These are phyloP conservation scores for Botryotinia narcissicola DNA, from an alignment of 2,329 filamentous ascomycete genomes.

Conservation along the genomic window DNA sequence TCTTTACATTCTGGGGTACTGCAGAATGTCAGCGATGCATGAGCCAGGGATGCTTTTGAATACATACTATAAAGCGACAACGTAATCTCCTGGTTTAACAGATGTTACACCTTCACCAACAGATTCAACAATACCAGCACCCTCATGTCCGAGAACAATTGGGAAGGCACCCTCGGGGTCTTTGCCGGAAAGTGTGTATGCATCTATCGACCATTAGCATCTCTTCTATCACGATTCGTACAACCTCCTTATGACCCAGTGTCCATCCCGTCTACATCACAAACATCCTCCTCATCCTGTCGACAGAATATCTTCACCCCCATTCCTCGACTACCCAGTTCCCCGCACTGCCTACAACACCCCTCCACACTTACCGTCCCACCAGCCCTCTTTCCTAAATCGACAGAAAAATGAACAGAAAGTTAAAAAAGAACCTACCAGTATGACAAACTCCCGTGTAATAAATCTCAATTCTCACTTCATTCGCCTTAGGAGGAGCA, in stretches of 20 bases:
- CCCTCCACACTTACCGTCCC: background rate
- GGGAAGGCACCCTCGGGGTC: constrained; percentile 95
- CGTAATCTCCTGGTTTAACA: constrained; percentile 90
- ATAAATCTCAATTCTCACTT: constrained; percentile 95
- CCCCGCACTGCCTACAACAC: background rate
- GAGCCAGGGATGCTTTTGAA: background rate
- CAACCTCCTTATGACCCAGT: background rate
- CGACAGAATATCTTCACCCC: background rate
- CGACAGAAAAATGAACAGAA: background rate
- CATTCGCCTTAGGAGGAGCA: constrained; percentile 79
- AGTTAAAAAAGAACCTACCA: constrained; percentile 51
- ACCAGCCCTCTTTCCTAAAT: background rate
- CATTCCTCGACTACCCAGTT: too few relatives aligned
- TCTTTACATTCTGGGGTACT: constrained; percentile 96
- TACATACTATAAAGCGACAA: constrained; percentile 79
- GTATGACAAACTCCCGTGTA: constrained; percentile 99
- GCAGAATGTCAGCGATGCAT: constrained; percentile 21
- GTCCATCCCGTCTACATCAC: background rate
- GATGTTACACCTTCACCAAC: constrained; percentile 92
- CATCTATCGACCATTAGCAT: constrained; percentile 54
- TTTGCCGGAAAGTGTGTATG: constrained; percentile 93
- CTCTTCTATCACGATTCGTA: background rate
- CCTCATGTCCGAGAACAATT: constrained; percentile 85
- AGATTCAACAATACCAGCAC: constrained; percentile 88
- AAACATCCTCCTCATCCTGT: background rate